Base-by-base conservation (phyloP, 352 stramenopile genomes). In the Blastocystis sp. region DNA sequence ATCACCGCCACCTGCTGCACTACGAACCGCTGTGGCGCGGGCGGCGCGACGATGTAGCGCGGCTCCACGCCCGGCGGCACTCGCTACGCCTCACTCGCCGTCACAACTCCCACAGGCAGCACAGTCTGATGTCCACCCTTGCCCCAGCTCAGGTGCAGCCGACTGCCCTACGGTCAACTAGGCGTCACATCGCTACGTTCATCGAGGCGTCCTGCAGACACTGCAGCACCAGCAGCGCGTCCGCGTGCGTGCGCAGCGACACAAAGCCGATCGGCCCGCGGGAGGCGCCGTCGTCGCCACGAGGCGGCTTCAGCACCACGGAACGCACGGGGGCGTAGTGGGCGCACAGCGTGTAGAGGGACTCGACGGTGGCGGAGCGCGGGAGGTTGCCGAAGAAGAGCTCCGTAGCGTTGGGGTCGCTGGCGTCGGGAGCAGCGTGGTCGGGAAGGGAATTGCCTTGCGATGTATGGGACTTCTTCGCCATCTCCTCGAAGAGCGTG, bases 371-470 rank as follows among this genome's bases (percentile, higher is more conserved):
- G 14, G 69, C 48, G 10, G 52, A 69, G 28, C 3, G 74, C 3
- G 74, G 61, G 21, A 84, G 74, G 52, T 84, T 84, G 3, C 54
- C 74, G 28, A 84, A 48, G n/a, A 59, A 84, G n/a, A 84, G 54
- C 21, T 66, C 42, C 17, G 74, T 84, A 11, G 65, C 66, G 0
- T 54, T 84, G 24, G 74, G 48, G 48, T 61, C 57, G 6, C 42
- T 42, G 34, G 52, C 57, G 19, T 54, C 45, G 6, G 57, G 45
- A 19, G 34, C 71, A 1, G 66, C n/a, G 28, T 24, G 69, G 40
- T 79, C 69, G 40, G n/a, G n/a, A 24, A n/a, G 38, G 2, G 48
- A 34, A 4, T 68, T 21, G 19, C 1, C n/a, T 4, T 19, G 14
- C 28, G 28, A 38, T 6, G 24, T 52, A 34, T 43, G 48, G 45